Conservation (phyloP, 2,329 filamentous ascomycete species). For the Fonsecaea erecta region DNA sequence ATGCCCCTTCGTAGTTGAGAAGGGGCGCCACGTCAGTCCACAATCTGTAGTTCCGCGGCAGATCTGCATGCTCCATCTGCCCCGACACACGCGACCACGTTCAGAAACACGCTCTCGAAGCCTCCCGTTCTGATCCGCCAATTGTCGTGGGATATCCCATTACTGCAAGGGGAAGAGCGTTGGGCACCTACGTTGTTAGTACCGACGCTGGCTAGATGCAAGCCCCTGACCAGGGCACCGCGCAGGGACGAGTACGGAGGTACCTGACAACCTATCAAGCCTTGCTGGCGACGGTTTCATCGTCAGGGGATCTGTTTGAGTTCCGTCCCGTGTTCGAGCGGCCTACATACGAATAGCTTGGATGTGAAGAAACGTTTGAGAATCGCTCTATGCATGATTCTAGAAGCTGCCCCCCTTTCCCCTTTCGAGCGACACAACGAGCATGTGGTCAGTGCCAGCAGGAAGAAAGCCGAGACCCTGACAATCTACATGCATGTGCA, state of each 20-base stretch:
- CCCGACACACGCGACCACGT: background rate
- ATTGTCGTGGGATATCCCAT: constrained; percentile 10
- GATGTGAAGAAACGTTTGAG: background rate
- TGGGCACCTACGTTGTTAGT: background rate
- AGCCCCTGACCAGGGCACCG: constrained; percentile 9
- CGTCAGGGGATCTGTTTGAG: background rate
- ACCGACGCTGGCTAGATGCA: constrained; percentile 1
- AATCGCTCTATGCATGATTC: background rate
- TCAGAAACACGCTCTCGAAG: background rate
- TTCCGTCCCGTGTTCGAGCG: background rate
- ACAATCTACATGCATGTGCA: background rate
- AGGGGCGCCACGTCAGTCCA: constrained; percentile 1
- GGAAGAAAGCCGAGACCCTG: background rate
- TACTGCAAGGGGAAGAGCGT: constrained; percentile 17
- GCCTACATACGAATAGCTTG: background rate
- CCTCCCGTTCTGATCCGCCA: constrained; percentile 2
- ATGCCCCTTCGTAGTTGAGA: background rate
- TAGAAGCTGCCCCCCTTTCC: background rate
- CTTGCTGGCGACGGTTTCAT: background rate
- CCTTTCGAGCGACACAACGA: background rate
- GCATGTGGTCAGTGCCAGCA: background rate
- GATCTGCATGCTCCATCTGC: constrained; percentile 6
- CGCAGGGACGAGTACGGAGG: background rate
- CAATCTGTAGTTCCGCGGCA: background rate
- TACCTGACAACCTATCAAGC: background rate